Conservation (phyloP, 2,329 filamentous ascomycete species). For the Ceratocystis destructans region DNA sequence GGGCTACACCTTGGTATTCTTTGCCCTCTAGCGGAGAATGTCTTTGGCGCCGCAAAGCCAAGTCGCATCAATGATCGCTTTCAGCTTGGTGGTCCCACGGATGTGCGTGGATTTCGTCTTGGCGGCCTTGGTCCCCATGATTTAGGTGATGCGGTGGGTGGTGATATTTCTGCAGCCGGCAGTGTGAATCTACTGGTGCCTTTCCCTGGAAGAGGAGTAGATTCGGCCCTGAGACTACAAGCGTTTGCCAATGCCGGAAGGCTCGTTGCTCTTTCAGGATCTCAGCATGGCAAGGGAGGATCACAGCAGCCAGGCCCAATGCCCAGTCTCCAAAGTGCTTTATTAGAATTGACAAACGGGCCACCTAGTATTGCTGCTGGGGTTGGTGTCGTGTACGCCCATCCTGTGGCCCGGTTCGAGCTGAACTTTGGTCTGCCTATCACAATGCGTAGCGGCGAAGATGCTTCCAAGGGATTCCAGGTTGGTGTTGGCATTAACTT, state of each 20-base stretch:
- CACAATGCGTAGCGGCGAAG: slow-evolving; percentile 67
- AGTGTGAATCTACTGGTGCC: slow-evolving; percentile 77
- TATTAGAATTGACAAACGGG: slow-evolving; percentile 58
- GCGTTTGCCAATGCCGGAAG: slow-evolving; percentile 84
- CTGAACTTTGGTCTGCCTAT: slow-evolving; percentile 88
- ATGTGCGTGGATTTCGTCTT: slow-evolving; percentile 85
- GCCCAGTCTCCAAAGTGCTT: slow-evolving; percentile 43
- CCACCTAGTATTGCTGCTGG: slow-evolving; percentile 77
- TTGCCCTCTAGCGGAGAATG: slow-evolving; percentile 55
- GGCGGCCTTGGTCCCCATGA: slow-evolving; percentile 82
- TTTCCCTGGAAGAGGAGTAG: slow-evolving; percentile 64
- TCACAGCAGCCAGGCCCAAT: slow-evolving; percentile 31
- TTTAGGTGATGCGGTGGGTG: slow-evolving; percentile 71
- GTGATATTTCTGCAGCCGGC: slow-evolving; percentile 81
- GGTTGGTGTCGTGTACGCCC: slow-evolving; percentile 83
- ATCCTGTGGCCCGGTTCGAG: slow-evolving; percentile 86
- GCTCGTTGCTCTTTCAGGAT: slow-evolving; percentile 57
- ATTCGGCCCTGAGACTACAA: slow-evolving; percentile 76
- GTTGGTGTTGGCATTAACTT: slow-evolving; percentile 97
- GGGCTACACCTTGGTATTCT: slow-evolving; percentile 71
- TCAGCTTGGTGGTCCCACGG: slow-evolving; percentile 83
- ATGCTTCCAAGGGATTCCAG: slow-evolving; percentile 78
- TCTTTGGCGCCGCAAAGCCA: slow-evolving; percentile 41
- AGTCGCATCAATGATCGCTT: slow-evolving; percentile 91
- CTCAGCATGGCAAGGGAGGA: slow-evolving; percentile 31